Evolutionary conservation across 108 stramenopile species (phyloP).

Genomic region (Skeletonema tropicum): DNA sequence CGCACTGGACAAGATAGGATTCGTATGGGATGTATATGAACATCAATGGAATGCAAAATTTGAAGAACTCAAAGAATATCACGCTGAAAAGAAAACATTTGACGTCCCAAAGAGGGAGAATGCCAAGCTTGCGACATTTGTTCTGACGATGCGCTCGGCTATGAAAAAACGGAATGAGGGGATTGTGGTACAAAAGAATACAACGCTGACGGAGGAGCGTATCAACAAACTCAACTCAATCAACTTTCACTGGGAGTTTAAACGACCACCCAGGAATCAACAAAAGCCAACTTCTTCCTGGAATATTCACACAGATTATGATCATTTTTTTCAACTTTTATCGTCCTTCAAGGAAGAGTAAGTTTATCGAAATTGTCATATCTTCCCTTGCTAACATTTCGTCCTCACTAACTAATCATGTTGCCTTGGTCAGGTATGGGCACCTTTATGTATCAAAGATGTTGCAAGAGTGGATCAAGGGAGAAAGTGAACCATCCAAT

Average conservation of each 20-base stretch:
- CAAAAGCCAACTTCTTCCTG: not conserved
- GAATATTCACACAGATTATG: not conserved
- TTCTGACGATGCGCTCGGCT: not conserved
- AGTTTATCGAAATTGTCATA: too few species aligned
- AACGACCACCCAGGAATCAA: not conserved
- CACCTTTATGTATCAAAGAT: constrained; percentile 19
- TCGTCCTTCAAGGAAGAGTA: constrained; percentile 5
- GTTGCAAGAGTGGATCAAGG: constrained; percentile 15
- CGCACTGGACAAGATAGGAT: constrained; percentile 20
- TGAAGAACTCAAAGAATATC: constrained; percentile 5
- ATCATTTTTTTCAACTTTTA: constrained; percentile 5
- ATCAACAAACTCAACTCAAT: constrained; percentile 16
- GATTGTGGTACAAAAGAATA: constrained; percentile 3
- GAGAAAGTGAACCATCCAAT: constrained; percentile 1
- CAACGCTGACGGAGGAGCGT: constrained; percentile 6
- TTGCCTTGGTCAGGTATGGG: too few species aligned
- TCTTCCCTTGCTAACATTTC: too few species aligned
- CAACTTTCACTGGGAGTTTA: constrained; percentile 2
- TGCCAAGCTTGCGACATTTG: constrained; percentile 6
- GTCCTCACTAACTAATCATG: too few species aligned
- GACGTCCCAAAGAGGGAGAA: constrained; percentile 11
- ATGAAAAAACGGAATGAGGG: constrained; percentile 15
- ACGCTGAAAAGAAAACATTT: constrained; percentile 16
- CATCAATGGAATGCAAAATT: constrained; percentile 21
- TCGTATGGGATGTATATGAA: constrained; percentile 22